A percentile compares a stretch with the other conserved stretches of the same genome.
Conservation (phyloP, 1,139 yeast species). For the Suhomyces chickasaworum region DNA sequence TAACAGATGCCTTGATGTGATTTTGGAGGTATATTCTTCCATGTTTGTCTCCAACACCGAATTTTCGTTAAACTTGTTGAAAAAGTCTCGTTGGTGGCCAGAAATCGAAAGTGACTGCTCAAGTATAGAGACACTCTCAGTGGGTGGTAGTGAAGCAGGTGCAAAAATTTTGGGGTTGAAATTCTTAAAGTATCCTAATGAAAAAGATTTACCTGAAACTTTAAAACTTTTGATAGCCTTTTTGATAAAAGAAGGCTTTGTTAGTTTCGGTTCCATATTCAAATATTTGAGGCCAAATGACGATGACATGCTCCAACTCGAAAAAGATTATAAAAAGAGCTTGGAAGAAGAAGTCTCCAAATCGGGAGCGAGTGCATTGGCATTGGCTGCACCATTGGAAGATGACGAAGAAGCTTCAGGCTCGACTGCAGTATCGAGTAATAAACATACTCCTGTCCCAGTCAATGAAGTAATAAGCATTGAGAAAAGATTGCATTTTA, state of each 20-base stretch:
- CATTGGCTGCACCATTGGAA: slow-evolving; percentile 81
- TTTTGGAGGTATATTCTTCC: slow-evolving; percentile 53
- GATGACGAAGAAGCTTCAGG: slow-evolving; percentile 56
- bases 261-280: slow-evolving; percentile 66
- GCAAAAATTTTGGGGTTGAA: slow-evolving; percentile 63
- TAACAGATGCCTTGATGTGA: slow-evolving; percentile 63
- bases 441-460: slow-evolving; percentile 3
- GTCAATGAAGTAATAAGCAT: slow-evolving; percentile 15
- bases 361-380: slow-evolving; percentile 78
- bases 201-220: slow-evolving; percentile 45
- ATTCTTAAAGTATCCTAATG: slow-evolving; percentile 39
- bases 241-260: slow-evolving; percentile 67
- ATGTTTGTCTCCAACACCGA: slow-evolving; percentile 47
- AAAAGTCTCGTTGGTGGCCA: slow-evolving; percentile 71
- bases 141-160: slow-evolving; percentile 56
- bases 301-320: slow-evolving; percentile 43
- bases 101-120: slow-evolving; percentile 30
- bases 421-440: slow-evolving; percentile 3
- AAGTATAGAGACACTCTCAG: slow-evolving; percentile 33
- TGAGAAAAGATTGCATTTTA: slow-evolving; percentile 24
- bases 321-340: slow-evolving; percentile 48
- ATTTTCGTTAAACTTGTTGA: slow-evolving; percentile 53
- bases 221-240: slow-evolving; percentile 51
- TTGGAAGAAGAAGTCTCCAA: slow-evolving; percentile 63
- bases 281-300: slow-evolving; percentile 54